Conservation (phyloP, 306 rosid species). For the Lablab purpureus region DNA sequence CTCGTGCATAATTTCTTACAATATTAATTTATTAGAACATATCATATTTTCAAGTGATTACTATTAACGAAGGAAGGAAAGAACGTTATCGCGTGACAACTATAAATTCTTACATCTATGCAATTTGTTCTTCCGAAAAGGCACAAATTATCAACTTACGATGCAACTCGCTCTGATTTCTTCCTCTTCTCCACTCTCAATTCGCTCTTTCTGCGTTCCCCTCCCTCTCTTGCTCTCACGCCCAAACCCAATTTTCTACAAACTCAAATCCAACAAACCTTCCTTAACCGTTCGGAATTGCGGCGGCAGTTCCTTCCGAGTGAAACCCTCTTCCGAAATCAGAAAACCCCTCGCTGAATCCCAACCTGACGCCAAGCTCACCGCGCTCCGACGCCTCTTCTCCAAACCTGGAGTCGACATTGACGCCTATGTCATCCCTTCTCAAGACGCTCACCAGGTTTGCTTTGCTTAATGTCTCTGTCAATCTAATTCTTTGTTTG, state of each 20-base stretch:
- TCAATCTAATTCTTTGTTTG: background rate
- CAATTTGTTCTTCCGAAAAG: background rate
- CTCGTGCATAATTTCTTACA: no score
- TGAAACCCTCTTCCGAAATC: constrained; percentile 76
- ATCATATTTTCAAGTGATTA: no score
- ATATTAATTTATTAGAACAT: no score
- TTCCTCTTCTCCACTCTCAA: constrained; percentile 46
- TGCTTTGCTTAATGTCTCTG: background rate
- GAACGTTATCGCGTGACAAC: background rate
- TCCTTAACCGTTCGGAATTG: constrained; percentile 57
- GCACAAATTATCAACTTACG: background rate
- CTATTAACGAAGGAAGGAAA: background rate
- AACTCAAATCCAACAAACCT: constrained; percentile 7
- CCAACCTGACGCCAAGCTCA: constrained; percentile 69
- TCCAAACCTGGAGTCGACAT: constrained; percentile 64
- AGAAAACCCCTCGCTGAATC: constrained; percentile 44
- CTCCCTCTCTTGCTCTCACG: background rate
- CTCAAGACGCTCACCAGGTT: constrained; percentile 97
- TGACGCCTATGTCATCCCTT: constrained; percentile 91
- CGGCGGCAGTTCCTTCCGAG: constrained; percentile 62
- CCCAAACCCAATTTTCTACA: constrained; percentile 49
- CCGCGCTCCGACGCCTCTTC: constrained; percentile 76
- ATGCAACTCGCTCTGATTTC: constrained; percentile 54
- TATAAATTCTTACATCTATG: background rate
- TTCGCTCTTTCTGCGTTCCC: constrained; percentile 42